Evolutionary conservation across 106 monocot genomes (phyloP).

Genomic region (Acanthochlamys bracteata): DNA sequence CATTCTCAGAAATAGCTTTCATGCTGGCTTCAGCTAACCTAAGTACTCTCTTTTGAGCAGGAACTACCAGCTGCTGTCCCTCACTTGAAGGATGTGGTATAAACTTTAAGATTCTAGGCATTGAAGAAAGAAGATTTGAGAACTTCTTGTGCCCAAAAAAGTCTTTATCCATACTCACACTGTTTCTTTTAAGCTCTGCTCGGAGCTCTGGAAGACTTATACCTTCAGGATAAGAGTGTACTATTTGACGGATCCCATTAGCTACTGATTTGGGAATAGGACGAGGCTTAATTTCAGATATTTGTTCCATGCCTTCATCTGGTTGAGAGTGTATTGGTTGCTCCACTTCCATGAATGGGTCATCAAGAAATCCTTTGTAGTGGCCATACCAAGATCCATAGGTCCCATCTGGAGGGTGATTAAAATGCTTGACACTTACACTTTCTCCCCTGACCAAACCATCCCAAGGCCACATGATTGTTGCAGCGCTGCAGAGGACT

Average conservation of each 20-base stretch:
- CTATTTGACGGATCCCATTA: slow-evolving; percentile 41
- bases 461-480: slow-evolving; percentile 83
- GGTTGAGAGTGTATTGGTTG: slow-evolving; percentile 12
- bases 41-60: slow-evolving; percentile 13
- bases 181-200: slow-evolving; percentile 42
- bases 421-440: slow-evolving; percentile 46
- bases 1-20: slow-evolving; percentile 15
- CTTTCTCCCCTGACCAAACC: slow-evolving; percentile 47
- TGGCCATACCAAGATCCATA: slow-evolving; percentile 94
- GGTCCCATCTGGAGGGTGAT: slow-evolving; percentile 82
- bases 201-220: slow-evolving; percentile 40
- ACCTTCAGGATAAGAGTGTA: slow-evolving; percentile 58
- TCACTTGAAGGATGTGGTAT: slow-evolving; percentile 29
- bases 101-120: slow-evolving; percentile 45
- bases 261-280: slow-evolving; percentile 44
- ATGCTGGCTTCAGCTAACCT: slow-evolving; percentile 17
- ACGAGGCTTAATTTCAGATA: slow-evolving; percentile 39
- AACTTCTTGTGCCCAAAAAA: slow-evolving; percentile 76
- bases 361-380: slow-evolving; percentile 53
- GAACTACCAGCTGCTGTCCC: slow-evolving; percentile 35
- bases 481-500: slow-evolving; percentile 74
- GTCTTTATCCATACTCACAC: slow-evolving; percentile 49
- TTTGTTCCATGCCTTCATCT: slow-evolving; percentile 36
- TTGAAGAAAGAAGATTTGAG: slow-evolving; percentile 43
- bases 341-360: slow-evolving; percentile 37